These are phyloP conservation scores for Cicer bijugum DNA, from an alignment of 306 rosid species.

Conservation along the genomic window DNA sequence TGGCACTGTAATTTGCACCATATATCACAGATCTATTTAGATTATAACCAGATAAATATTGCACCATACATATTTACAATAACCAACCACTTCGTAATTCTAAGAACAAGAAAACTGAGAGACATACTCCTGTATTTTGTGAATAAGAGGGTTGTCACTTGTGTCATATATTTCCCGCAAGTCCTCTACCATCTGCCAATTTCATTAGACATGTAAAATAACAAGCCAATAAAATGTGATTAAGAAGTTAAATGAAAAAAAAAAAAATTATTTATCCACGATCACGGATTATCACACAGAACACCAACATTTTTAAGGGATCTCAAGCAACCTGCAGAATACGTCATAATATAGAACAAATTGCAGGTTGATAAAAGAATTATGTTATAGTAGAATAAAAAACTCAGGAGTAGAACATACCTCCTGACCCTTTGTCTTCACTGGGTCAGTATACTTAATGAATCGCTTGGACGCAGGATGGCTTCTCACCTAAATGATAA, in stretches of 20 bases:
- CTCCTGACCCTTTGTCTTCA: conserved; percentile 79
- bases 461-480: conserved; percentile 66
- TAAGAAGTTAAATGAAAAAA: conserved; percentile 15
- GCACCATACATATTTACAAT: conserved; percentile 31
- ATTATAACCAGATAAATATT: conserved; percentile 32
- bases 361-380: conserved; percentile 1
- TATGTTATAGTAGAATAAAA: conserved; percentile 22
- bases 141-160: conserved; percentile 74
- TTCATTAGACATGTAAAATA: conserved; percentile 43
- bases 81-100: conserved; percentile 21
- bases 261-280: not conserved
- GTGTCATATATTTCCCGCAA: conserved; percentile 80
- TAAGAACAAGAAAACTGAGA: conserved; percentile 32
- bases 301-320: conserved; percentile 25
- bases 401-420: conserved; percentile 51
- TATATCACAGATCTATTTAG: conserved; percentile 3
- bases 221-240: conserved; percentile 32
- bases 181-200: conserved; percentile 83
- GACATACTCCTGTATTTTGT: conserved; percentile 87
- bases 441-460: conserved; percentile 66
- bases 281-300: conserved; percentile 14
- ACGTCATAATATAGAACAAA: conserved; percentile 19
- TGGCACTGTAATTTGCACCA: conserved; percentile 37
- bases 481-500: conserved; percentile 61
- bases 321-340: conserved; percentile 25